Evolutionary conservation across 495 filamentous ascomycete species (phyloP).

Genomic region (Echria macrotheca): DNA sequence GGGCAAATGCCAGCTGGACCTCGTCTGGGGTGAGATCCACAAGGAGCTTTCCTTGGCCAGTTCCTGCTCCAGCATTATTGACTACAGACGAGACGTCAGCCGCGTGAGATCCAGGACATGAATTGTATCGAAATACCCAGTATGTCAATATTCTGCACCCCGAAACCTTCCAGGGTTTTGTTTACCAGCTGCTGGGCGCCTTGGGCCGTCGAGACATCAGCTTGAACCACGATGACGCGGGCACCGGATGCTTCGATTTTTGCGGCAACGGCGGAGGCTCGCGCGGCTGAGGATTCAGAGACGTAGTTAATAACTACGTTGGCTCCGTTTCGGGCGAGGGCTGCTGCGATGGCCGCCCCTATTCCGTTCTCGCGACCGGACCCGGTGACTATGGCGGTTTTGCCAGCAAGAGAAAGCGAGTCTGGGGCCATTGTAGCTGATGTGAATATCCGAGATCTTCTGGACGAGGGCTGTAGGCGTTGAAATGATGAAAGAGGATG

Average conservation of each 20-base stretch:
- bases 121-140: no score
- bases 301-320: conserved; percentile 33
- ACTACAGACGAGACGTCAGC: conserved; percentile 22
- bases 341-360: conserved; percentile 38
- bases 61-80: conserved; percentile 24
- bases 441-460: neutral
- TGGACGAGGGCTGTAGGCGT: neutral
- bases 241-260: conserved; percentile 19
- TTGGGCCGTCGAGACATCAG: conserved; percentile 23
- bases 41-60: neutral
- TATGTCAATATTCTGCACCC: conserved; percentile 34
- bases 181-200: conserved; percentile 27
- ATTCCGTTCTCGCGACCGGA: conserved; percentile 42
- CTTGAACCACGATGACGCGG: conserved; percentile 30
- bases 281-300: conserved; percentile 27
- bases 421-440: conserved; percentile 11
- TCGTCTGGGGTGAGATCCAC: conserved; percentile 11
- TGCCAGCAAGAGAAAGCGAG: conserved; percentile 38
- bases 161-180: conserved; percentile 27
- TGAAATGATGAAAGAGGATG: neutral
- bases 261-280: conserved; percentile 26
- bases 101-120: no score
- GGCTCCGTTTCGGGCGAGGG: conserved; percentile 37
- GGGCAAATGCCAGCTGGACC: conserved; percentile 18
- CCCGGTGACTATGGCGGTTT: conserved; percentile 48